These are phyloP conservation scores for Russula emetica DNA, from an alignment of 768 basidiomycete genomes.

Conservation along the genomic window DNA sequence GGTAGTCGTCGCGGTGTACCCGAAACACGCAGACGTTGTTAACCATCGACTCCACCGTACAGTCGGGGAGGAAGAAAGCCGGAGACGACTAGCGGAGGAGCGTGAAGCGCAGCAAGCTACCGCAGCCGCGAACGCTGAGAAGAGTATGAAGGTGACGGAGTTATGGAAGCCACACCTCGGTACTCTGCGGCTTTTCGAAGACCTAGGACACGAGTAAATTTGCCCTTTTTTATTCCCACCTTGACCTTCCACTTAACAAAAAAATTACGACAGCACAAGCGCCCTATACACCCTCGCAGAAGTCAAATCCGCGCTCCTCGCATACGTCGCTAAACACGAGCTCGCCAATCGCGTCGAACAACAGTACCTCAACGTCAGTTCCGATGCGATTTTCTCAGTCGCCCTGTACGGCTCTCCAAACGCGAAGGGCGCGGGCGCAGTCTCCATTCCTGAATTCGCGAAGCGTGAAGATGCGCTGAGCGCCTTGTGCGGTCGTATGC, in stretches of 20 bases:
- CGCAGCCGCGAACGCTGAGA: slow-evolving; percentile 44
- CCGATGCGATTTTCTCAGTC: slow-evolving; percentile 31
- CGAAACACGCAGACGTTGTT: slow-evolving; percentile 52
- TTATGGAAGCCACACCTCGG: slow-evolving; percentile 69
- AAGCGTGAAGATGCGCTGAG: slow-evolving; percentile 61
- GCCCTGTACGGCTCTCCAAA: slow-evolving; percentile 35
- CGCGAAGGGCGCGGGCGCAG: slow-evolving; percentile 26
- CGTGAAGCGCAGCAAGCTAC: slow-evolving; percentile 51
- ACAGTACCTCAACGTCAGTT: slow-evolving; percentile 67
- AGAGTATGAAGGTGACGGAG: slow-evolving; percentile 55
- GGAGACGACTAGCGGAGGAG: slow-evolving; percentile 55
- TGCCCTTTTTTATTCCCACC: slow-evolving; percentile 20
- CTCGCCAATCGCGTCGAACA: slow-evolving; percentile 65
- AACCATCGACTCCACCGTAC: slow-evolving; percentile 53
- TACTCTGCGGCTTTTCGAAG: slow-evolving; percentile 58
- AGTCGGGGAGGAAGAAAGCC: slow-evolving; percentile 60
- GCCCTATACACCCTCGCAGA: slow-evolving; percentile 54
- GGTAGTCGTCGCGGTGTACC: slow-evolving; percentile 44
- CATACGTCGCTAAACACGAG: slow-evolving; percentile 56
- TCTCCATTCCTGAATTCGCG: slow-evolving; percentile 44
- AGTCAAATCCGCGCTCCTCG: slow-evolving; percentile 52
- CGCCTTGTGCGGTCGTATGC: slow-evolving; percentile 62
- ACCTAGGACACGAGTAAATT: slow-evolving; percentile 57
- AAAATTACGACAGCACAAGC: slow-evolving; percentile 40
- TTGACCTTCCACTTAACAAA: neutral